These are phyloP conservation scores for Aspergillus pseudonomiae DNA, from an alignment of 2,329 filamentous ascomycete species.

Conservation along the genomic window DNA sequence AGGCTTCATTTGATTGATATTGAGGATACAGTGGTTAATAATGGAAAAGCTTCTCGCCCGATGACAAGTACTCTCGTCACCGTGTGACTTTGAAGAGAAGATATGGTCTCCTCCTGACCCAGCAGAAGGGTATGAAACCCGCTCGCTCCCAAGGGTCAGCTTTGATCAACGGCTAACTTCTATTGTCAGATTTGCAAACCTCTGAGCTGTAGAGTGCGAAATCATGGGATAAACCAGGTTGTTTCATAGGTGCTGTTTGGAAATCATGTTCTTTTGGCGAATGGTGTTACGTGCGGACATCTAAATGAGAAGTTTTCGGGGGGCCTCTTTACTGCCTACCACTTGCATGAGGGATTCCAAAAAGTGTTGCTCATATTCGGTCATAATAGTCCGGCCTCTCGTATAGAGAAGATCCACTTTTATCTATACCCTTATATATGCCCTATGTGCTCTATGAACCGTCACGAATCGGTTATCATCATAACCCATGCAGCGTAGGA, in stretches of 20 bases:
- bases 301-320: constrained; percentile 27
- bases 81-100: constrained; percentile 93
- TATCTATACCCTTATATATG: constrained; percentile 18
- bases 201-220: constrained; percentile 34
- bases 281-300: constrained; percentile 42
- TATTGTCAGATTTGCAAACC: constrained; percentile 30
- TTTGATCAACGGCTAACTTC: constrained; percentile 13
- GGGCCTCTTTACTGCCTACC: constrained; percentile 12
- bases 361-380: constrained; percentile 8
- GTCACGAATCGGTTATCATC: constrained; percentile 13
- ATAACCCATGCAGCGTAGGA: constrained; percentile 16
- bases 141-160: not conserved
- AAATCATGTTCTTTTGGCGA: constrained; percentile 37
- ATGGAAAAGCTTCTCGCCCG: constrained; percentile 72
- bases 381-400: constrained; percentile 2
- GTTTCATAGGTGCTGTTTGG: constrained; percentile 30
- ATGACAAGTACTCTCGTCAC: constrained; percentile 97
- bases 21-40: not conserved
- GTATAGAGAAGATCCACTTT: constrained; percentile 9
- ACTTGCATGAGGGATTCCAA: not conserved
- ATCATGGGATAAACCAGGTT: constrained; percentile 19
- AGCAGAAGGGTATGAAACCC: constrained; percentile 61
- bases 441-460: constrained; percentile 17
- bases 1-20: not conserved
- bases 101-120: constrained; percentile 83